Percentiles rank a stretch among this genome's conserved stretches.
phyloP scores from a whole-genome alignment of 768 basidiomycete species.

The Strobilomyces dryophilus region DNA sequence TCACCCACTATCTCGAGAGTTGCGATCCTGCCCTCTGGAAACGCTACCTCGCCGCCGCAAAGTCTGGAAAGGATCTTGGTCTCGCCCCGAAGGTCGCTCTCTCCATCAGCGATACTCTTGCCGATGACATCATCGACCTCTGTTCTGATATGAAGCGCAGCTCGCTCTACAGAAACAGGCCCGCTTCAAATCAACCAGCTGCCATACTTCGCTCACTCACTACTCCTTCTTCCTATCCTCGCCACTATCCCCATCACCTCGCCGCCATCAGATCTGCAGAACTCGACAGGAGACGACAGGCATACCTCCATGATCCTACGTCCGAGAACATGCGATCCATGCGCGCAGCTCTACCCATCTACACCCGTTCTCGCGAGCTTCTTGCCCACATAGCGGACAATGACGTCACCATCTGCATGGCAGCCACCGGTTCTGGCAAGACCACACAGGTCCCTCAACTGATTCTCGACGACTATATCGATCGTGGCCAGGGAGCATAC shows the following conservation, averaged over 20 bases:
- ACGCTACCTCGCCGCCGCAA: constrained; percentile 55
- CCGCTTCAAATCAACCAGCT: constrained; percentile 28
- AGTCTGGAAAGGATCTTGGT: constrained; percentile 65
- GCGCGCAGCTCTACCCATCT: constrained; percentile 71
- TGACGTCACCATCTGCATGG: constrained; percentile 87
- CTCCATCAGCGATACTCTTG: constrained; percentile 56
- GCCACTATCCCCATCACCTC: constrained; percentile 27
- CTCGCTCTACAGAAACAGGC: constrained; percentile 62
- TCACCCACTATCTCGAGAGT: constrained; percentile 77
- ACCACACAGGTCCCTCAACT: constrained; percentile 94
- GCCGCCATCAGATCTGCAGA: constrained; percentile 52
- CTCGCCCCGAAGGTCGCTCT: constrained; percentile 68
- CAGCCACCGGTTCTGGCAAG: constrained; percentile 89
- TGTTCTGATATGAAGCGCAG: constrained; percentile 62
- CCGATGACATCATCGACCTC: constrained; percentile 68
- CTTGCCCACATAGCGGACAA: constrained; percentile 65
- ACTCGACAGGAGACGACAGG: constrained; percentile 49
- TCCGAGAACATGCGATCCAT: constrained; percentile 64
- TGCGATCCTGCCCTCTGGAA: constrained; percentile 84
- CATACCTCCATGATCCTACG: constrained; percentile 57
- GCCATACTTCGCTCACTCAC: neutral
- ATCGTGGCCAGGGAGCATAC: constrained; percentile 69
- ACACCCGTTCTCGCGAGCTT: constrained; percentile 60
- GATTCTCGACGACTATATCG: constrained; percentile 80
- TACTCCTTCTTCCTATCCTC: constrained; percentile 19